A percentile compares a stretch with the other conserved stretches of the same genome.
Conservation (phyloP, 2,329 filamentous ascomycete genomes). For the Hypomyces perniciosus region DNA sequence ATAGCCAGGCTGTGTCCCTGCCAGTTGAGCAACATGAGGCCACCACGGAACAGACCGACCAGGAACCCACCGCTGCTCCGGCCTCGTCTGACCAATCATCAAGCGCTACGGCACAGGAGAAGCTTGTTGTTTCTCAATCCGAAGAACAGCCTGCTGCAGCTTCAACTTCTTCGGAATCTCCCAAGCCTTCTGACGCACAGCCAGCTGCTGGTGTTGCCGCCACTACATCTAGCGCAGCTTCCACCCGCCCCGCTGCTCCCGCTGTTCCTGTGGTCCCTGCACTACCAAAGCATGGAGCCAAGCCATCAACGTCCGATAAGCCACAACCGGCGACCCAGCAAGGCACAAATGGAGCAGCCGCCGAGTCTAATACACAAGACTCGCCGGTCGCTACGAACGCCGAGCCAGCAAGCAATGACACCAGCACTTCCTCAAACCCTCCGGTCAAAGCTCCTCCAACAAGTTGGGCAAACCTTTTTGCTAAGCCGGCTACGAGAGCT, state of each 20-base stretch:
- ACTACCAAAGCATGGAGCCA: constrained; percentile 35
- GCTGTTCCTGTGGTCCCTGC: constrained; percentile 43
- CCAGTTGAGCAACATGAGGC: constrained; percentile 36
- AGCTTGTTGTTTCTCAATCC: neutral
- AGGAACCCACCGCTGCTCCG: constrained; percentile 15
- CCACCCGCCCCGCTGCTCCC: constrained; percentile 29
- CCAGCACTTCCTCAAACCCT: constrained; percentile 18
- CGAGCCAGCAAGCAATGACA: neutral
- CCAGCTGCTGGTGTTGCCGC: constrained; percentile 1
- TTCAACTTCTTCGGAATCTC: constrained; percentile 9
- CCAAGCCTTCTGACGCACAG: constrained; percentile 15
- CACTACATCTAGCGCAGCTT: constrained; percentile 20
- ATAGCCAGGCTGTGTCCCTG: constrained; percentile 36
- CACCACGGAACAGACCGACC: constrained; percentile 19
- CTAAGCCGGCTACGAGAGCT: constrained; percentile 22
- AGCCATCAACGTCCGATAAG: constrained; percentile 18
- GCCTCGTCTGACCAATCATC: neutral
- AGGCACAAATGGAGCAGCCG: constrained; percentile 11
- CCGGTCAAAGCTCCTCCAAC: constrained; percentile 27
- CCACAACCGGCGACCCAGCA: neutral
- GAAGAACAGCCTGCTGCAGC: neutral
- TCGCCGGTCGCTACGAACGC: neutral
- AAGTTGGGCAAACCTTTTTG: constrained; percentile 38
- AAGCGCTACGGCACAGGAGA: neutral
- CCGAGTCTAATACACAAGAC: constrained; percentile 14